A percentile compares a stretch with the other conserved stretches of the same genome.
Conservation (phyloP, 2,329 filamentous ascomycete species). For the Bertia moriformis region DNA sequence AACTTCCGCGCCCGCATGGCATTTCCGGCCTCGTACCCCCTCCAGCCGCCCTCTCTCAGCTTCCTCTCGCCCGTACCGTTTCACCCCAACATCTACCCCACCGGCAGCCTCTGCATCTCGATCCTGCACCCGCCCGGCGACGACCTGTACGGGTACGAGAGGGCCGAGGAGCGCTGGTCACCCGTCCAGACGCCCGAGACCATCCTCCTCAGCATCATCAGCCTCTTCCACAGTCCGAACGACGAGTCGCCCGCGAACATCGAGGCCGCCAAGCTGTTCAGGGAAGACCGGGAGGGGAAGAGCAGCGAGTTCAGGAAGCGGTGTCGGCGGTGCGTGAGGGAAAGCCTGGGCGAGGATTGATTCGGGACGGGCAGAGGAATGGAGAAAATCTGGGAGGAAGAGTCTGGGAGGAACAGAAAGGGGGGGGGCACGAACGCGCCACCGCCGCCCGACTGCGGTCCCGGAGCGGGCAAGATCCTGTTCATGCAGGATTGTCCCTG, state of each 20-base stretch:
- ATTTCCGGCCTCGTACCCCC: slow-evolving; percentile 78
- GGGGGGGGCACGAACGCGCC: too few species aligned
- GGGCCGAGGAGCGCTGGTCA: slow-evolving; percentile 77
- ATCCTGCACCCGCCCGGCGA: slow-evolving; percentile 93
- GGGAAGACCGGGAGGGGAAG: slow-evolving; percentile 54
- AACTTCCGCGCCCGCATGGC: slow-evolving; percentile 76
- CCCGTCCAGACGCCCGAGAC: slow-evolving; percentile 92
- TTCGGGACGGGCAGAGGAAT: too few species aligned
- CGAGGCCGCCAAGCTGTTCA: slow-evolving; percentile 77
- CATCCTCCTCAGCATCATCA: slow-evolving; percentile 82
- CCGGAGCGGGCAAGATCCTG: too few species aligned
- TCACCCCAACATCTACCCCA: slow-evolving; percentile 86
- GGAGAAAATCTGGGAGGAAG: too few species aligned
- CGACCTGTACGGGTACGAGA: slow-evolving; percentile 87
- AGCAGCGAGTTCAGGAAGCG: slow-evolving; percentile 62
- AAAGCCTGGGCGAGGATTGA: slow-evolving; percentile 64
- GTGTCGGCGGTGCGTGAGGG: slow-evolving; percentile 65
- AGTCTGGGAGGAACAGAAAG: too few species aligned
- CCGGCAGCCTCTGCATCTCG: slow-evolving; percentile 84
- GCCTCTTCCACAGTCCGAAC: slow-evolving; percentile 81
- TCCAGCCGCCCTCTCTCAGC: slow-evolving; percentile 73
- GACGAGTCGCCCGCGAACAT: slow-evolving; percentile 92
- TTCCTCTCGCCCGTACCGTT: slow-evolving; percentile 74
- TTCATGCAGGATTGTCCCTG: too few species aligned
- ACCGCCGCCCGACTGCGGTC: too few species aligned